Base-by-base conservation (phyloP, 352 stramenopile species). In the Globisporangium polare region DNA sequence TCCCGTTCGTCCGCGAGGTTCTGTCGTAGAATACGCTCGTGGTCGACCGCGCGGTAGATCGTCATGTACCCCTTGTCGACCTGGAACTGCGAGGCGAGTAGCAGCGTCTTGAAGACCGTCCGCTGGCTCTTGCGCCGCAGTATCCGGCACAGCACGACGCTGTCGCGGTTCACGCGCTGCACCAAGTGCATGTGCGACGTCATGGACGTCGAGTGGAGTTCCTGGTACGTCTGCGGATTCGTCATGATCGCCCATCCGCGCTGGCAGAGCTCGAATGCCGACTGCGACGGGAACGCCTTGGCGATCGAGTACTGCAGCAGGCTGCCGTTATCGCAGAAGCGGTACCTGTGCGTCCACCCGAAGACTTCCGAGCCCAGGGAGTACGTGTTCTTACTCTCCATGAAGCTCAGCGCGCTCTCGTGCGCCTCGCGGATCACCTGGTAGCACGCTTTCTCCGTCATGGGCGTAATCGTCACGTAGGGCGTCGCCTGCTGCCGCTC, bases 241-340 rank as follows among this genome's bases (percentile, higher is more conserved):
- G 73, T 76, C 67, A 80, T 77, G 35, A 80, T 58, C 13, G 39
- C 17, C 73, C 73, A 81, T 17, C 67, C 62, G 24, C 73, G 70
- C 52, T 71, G 60, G 0, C 63, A 68, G 12, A 77, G 17, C 41
- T 73, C 62, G 20, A 53, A 62, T 8, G 71, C 59, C 27, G 71
- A 67, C 27, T 54, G 20, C 27, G 49, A 55, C 12, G 62, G 46
- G 56, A 81, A 81, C 51, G 63, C 67, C 58, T 81, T 81, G 22
- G 46, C 60, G 22, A 81, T 72, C 37, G 69, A 70, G 37, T 78
- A 81, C 58, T 77, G 72, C 42, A 81, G 53, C 0, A 58, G 39
- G 20, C 54, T 47, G 22, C 50, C 63, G 43, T 69, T 52, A 26
- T 59, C 49, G 13, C 37, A 53, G 12, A 73, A 64, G 18, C 69